phyloP scores from a whole-genome alignment of 768 basidiomycete species.

The Leccinum disarticulatum region DNA sequence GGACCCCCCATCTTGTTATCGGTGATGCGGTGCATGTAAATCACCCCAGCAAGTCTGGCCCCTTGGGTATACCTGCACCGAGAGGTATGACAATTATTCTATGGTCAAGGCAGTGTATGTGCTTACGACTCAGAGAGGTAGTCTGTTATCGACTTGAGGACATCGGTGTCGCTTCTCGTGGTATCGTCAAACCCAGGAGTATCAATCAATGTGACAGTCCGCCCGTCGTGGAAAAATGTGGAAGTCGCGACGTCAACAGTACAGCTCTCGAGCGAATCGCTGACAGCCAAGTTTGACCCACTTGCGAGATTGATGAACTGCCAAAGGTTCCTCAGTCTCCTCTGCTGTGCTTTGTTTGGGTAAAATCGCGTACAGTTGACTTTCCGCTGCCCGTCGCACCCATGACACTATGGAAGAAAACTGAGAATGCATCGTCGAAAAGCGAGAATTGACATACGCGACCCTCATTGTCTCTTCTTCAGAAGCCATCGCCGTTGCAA shows the following conservation, averaged over 20 bases:
- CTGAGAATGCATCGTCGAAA: constrained; percentile 1
- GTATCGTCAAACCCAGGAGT: constrained; percentile 65
- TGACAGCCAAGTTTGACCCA: constrained; percentile 21
- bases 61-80: constrained; percentile 28
- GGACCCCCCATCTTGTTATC: constrained; percentile 52
- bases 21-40: constrained; percentile 52
- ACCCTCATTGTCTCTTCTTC: constrained; percentile 17
- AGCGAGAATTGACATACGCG: constrained; percentile 13
- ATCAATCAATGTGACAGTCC: constrained; percentile 48
- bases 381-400: constrained; percentile 27
- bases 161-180: constrained; percentile 42
- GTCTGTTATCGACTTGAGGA: constrained; percentile 45
- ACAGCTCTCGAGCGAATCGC: constrained; percentile 27
- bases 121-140: constrained; percentile 29
- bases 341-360: neutral
- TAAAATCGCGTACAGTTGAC: constrained; percentile 18
- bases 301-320: constrained; percentile 24
- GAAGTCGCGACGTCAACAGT: constrained; percentile 30
- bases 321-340: neutral
- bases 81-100: neutral
- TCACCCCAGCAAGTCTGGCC: constrained; percentile 37
- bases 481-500: constrained; percentile 7
- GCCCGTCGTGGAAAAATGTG: constrained; percentile 44
- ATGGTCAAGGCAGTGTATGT: neutral
- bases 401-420: constrained; percentile 17